Evolutionary conservation across 2,329 filamentous ascomycete genomes (phyloP), one percentile per base, ranked within the genome.

Genomic region (Ophioceras dolichostomum): DNA sequence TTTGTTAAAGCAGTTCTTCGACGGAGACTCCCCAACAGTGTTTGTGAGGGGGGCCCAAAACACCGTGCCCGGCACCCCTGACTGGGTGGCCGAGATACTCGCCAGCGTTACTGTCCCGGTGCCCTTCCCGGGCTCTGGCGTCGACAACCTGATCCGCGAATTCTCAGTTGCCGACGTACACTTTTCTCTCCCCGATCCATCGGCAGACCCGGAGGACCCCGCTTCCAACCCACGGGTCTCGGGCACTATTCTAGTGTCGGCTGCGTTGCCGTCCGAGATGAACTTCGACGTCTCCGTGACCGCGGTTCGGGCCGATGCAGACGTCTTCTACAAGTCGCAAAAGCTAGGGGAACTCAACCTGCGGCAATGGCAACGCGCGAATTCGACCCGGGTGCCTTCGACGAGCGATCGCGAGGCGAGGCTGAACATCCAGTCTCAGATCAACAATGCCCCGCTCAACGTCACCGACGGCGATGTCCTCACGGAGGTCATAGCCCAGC

Each of bases 141-240:
- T 95, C 49, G 86, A 87, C 45, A 78, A 83, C 45, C 62, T 94
- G 13, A 82, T 98, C 53, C 81, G 79, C 47, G 89, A 91, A 47
- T 95, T 96, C 53, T 83, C 86, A 17, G 64, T 96, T 45, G 76
- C 78, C 2, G 74, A 95, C 52, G 85, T 93, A 29, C 77, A 93
- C 49, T 94, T 98, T 56, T 76, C 74, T 34, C 63, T 98, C 32
- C 91, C 91, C 1, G 76, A 87, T 49, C 82, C 84, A 1, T 73
- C 80, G 49, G 84, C 86, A 3, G 77, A 87, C 14, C 83, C 84
- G 0, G 74, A 71, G 40, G 75, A 79, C 10, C 83, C 85, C 0
- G 75, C 79, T 36, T 68, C 81, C 4, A 74, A 81, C 38, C 87
- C 88, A 9, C 78, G 73, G 38, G 78, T 98, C 13, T 94, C 86